Percentiles rank a stretch among this genome's conserved stretches.
Evolutionary conservation across 1,139 yeast genomes (phyloP).

Genomic region (Sugiyamaella grinbergsii): DNA sequence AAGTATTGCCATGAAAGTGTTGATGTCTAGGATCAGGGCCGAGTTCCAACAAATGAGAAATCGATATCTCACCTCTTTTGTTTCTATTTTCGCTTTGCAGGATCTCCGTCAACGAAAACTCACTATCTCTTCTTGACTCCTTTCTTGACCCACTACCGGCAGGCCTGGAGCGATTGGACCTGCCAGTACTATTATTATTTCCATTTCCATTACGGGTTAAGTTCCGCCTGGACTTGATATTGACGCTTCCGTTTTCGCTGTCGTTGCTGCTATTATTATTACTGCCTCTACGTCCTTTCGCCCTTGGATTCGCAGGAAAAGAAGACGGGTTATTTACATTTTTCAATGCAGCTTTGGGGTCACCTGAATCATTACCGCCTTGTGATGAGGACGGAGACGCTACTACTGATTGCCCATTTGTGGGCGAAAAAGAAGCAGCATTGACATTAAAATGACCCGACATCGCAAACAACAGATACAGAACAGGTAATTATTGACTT

Average conservation of each 20-base stretch:
- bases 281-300: neutral
- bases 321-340: neutral
- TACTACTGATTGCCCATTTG: conserved; percentile 1
- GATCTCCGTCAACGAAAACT: conserved; percentile 14
- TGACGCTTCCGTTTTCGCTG: too few relatives aligned
- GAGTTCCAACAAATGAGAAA: conserved; percentile 40
- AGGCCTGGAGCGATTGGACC: conserved; percentile 3
- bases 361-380: conserved; percentile 1
- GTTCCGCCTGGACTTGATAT: too few relatives aligned
- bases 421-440: conserved; percentile 27
- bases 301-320: neutral
- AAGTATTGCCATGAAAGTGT: neutral
- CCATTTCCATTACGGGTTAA: neutral
- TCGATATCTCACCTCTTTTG: conserved; percentile 35
- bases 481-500: too few relatives aligned
- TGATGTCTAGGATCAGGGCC: conserved; percentile 22
- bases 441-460: conserved; percentile 24
- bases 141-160: conserved; percentile 15
- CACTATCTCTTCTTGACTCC: conserved; percentile 3
- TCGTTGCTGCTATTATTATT: neutral
- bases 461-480: too few relatives aligned
- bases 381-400: neutral
- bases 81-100: conserved; percentile 23
- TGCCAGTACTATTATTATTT: neutral
- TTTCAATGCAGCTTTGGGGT: neutral